phyloP scores from a whole-genome alignment of 2,329 filamentous ascomycete species.

The Aureobasidium sp. region DNA sequence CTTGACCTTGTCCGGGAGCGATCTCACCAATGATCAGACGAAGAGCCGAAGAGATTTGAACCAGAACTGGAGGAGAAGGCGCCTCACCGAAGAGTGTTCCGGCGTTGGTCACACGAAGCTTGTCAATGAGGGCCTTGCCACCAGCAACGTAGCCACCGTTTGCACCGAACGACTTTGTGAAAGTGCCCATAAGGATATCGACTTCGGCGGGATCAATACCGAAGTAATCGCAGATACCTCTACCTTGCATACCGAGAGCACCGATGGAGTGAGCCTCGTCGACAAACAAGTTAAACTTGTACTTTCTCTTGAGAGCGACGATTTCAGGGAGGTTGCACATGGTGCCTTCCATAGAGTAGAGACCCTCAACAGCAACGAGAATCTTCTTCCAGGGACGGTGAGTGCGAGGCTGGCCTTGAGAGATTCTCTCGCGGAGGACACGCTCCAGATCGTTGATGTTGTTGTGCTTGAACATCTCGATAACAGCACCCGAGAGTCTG shows the following conservation, averaged over 20 bases:
- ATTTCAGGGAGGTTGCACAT: conserved; percentile 96
- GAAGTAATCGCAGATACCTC: conserved; percentile 97
- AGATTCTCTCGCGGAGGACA: conserved; percentile 82
- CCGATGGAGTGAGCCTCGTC: conserved; percentile 96
- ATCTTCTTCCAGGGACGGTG: conserved; percentile 99
- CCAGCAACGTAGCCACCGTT: conserved; percentile 94
- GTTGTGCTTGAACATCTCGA: conserved; percentile 96
- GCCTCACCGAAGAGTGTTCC: conserved; percentile 82
- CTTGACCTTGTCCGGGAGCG: conserved; percentile 83
- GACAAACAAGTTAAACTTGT: conserved; percentile 94
- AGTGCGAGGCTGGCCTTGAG: conserved; percentile 94
- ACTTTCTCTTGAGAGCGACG: conserved; percentile 78
- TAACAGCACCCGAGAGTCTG: conserved; percentile 87
- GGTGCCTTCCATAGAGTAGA: conserved; percentile 99
- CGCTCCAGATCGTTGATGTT: conserved; percentile 83
- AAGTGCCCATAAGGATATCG: conserved; percentile 94
- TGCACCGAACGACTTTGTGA: conserved; percentile 97
- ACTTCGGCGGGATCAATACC: conserved; percentile 78
- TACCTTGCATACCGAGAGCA: conserved; percentile 77
- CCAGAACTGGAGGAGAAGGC: conserved; percentile 76
- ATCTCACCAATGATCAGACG: conserved; percentile 85
- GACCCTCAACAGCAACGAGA: conserved; percentile 85
- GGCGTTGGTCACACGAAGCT: conserved; percentile 77
- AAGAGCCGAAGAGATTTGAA: conserved; percentile 81
- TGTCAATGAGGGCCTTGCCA: conserved; percentile 85